Evolutionary conservation across 768 basidiomycete species (phyloP).

Genomic region (Pulveroboletus sp.): DNA sequence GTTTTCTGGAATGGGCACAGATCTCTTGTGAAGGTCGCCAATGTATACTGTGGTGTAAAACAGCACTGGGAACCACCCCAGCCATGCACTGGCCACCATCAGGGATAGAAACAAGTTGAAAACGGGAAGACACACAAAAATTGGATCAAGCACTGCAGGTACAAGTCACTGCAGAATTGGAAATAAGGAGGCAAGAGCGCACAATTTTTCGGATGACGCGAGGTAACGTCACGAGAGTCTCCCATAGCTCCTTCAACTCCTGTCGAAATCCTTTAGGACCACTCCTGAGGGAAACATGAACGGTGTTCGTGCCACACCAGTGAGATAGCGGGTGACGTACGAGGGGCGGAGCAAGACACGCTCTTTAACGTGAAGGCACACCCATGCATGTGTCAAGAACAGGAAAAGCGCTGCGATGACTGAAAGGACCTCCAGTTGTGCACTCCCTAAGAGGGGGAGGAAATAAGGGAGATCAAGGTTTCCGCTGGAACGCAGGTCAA

Average conservation of each 20-base stretch:
- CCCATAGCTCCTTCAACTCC: slow-evolving; percentile 66
- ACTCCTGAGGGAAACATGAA: slow-evolving; percentile 12
- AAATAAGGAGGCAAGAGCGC: slow-evolving; percentile 29
- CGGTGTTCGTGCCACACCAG: not conserved
- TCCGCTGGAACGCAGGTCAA: slow-evolving; percentile 44
- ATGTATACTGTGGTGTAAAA: slow-evolving; percentile 88
- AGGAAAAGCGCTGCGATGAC: slow-evolving; percentile 69
- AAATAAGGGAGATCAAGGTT: slow-evolving; percentile 68
- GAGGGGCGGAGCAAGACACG: slow-evolving; percentile 53
- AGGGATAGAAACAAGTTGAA: not conserved
- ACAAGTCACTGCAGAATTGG: slow-evolving; percentile 5
- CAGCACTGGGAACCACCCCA: slow-evolving; percentile 90
- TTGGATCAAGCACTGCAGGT: slow-evolving; percentile 63
- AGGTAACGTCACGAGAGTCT: slow-evolving; percentile 65
- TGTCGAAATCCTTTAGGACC: slow-evolving; percentile 28
- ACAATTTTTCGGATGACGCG: slow-evolving; percentile 76
- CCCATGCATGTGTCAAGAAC: slow-evolving; percentile 58
- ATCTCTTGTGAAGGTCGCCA: slow-evolving; percentile 74
- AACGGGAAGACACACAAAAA: slow-evolving; percentile 57
- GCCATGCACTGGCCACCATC: slow-evolving; percentile 55
- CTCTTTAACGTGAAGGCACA: slow-evolving; percentile 63
- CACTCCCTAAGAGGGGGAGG: slow-evolving; percentile 71
- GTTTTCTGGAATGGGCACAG: slow-evolving; percentile 31
- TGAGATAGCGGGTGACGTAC: slow-evolving; percentile 12
- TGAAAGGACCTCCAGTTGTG: slow-evolving; percentile 77